Evolutionary conservation across 1,139 yeast genomes (phyloP).

Genomic region (Zygoascus sp.): DNA sequence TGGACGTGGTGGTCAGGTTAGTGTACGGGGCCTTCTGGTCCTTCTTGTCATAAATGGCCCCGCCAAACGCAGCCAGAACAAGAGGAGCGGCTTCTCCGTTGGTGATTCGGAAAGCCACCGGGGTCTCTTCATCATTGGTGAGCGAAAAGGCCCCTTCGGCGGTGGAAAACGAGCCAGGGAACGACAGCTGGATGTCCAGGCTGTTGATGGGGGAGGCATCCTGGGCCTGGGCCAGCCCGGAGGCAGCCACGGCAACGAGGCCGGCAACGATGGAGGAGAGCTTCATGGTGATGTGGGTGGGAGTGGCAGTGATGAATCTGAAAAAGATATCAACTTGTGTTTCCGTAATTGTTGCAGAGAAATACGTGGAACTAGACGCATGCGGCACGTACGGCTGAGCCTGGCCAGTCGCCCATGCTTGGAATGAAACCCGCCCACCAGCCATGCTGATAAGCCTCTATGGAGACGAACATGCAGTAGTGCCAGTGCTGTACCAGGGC

Average conservation of each 20-base stretch:
- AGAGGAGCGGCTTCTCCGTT: constrained; percentile 55
- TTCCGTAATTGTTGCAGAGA: neutral
- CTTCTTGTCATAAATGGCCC: constrained; percentile 51
- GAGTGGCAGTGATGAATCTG: neutral
- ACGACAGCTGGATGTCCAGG: constrained; percentile 10
- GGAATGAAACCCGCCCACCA: too few relatives aligned
- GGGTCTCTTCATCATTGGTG: constrained; percentile 50
- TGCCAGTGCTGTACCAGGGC: too few relatives aligned
- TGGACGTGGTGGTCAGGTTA: constrained; percentile 64
- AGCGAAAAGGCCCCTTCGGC: constrained; percentile 15
- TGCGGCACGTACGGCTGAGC: constrained; percentile 1
- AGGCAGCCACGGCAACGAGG: constrained; percentile 9
- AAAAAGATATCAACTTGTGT: too few relatives aligned
- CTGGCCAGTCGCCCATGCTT: too few relatives aligned
- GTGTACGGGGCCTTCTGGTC: constrained; percentile 42
- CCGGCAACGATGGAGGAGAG: constrained; percentile 7
- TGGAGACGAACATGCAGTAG: too few relatives aligned
- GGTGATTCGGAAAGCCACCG: constrained; percentile 50
- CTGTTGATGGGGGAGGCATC: constrained; percentile 5
- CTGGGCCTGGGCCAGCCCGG: neutral
- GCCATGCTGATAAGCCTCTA: too few relatives aligned
- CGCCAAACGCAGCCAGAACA: constrained; percentile 70
- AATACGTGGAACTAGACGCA: neutral
- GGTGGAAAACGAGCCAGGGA: constrained; percentile 7
- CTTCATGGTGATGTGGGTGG: constrained; percentile 11